Percentiles rank a stretch among this genome's conserved stretches.
These are phyloP conservation scores for Arthroderma uncinatum DNA, from an alignment of 2,329 filamentous ascomycete genomes.

Conservation along the genomic window DNA sequence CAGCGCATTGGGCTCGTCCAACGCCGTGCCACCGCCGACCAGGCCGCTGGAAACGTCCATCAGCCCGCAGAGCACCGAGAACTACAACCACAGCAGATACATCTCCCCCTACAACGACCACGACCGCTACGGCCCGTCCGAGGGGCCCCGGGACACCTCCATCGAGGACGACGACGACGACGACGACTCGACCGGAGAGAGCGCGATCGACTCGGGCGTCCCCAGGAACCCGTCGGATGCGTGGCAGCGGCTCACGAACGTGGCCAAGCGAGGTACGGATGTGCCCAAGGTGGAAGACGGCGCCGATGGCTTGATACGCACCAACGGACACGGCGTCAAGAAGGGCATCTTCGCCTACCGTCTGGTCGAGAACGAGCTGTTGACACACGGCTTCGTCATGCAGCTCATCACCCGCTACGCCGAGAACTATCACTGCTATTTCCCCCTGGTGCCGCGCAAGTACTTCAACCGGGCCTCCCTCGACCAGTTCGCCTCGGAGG, in stretches of 20 bases:
- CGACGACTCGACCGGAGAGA: constrained; percentile 29
- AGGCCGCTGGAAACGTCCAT: neutral
- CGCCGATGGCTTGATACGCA: constrained; percentile 16
- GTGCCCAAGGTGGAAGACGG: constrained; percentile 19
- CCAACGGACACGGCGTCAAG: constrained; percentile 8
- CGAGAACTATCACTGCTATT: constrained; percentile 57
- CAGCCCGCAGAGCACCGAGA: neutral
- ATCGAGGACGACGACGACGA: constrained; percentile 20
- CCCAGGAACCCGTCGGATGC: constrained; percentile 39
- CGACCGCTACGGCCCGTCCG: neutral
- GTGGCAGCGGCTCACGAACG: constrained; percentile 38
- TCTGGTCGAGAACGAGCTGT: constrained; percentile 34
- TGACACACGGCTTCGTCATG: constrained; percentile 42
- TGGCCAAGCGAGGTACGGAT: constrained; percentile 29
- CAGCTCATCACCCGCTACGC: constrained; percentile 49
- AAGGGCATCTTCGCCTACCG: constrained; percentile 33
- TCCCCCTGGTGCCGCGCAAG: constrained; percentile 53
- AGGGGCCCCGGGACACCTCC: neutral
- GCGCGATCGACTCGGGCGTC: constrained; percentile 30
- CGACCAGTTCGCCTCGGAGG: constrained; percentile 46
- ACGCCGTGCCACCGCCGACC: neutral
- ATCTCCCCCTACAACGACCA: neutral
- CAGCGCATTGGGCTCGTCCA: neutral
- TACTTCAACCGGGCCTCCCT: constrained; percentile 47
- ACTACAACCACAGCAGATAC: neutral